phyloP scores from a whole-genome alignment of 2,329 filamentous ascomycete genomes.

The Sarocladium oryzae region DNA sequence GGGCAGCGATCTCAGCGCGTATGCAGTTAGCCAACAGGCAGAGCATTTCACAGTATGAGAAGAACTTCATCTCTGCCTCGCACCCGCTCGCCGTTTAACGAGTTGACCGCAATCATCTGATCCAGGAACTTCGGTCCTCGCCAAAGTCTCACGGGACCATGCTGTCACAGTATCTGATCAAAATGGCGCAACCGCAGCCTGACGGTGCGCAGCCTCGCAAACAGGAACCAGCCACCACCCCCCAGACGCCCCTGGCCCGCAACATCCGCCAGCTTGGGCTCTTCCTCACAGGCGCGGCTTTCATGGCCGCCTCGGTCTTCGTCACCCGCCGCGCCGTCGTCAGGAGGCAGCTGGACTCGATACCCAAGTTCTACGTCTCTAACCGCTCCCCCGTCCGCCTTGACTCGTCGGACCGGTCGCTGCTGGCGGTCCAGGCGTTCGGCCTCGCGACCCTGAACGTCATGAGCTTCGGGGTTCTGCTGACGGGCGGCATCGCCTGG shows the following conservation, averaged over 20 bases:
- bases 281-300: constrained; percentile 68
- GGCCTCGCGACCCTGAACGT: constrained; percentile 85
- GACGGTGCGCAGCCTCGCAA: neutral
- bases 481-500: constrained; percentile 67
- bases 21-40: neutral
- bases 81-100: neutral
- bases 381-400: constrained; percentile 33
- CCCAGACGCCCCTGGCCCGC: constrained; percentile 37
- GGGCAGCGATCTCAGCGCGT: neutral
- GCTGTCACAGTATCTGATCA: neutral
- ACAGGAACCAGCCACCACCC: constrained; percentile 14
- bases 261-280: constrained; percentile 56
- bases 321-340: constrained; percentile 66
- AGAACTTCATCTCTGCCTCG: neutral
- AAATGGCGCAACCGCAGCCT: constrained; percentile 10
- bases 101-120: too few species aligned
- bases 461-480: constrained; percentile 66
- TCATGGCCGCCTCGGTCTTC: constrained; percentile 64
- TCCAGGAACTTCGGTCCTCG: too few species aligned
- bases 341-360: constrained; percentile 52
- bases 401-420: constrained; percentile 25
- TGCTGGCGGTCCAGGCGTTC: constrained; percentile 77
- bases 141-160: too few species aligned
- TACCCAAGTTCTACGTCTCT: constrained; percentile 67
- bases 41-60: constrained; percentile 2